Evolutionary conservation across 2,329 filamentous ascomycete species (phyloP).

Genomic region (Diaporthe sp.): DNA sequence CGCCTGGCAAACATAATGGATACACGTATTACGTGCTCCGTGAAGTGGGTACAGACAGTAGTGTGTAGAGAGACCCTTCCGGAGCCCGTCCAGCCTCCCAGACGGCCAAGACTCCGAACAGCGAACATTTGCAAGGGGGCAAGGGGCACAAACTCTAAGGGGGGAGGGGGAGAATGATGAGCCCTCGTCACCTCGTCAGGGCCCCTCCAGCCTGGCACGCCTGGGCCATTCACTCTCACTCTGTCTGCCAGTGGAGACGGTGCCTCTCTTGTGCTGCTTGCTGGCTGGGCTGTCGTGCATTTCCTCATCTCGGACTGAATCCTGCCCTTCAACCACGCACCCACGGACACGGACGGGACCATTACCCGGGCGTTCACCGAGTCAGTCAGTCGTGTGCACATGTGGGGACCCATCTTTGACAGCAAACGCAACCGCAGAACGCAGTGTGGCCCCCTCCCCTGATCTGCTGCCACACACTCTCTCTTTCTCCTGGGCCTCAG

Average conservation of each 20-base stretch:
- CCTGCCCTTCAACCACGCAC: conserved; percentile 17
- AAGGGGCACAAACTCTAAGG: neutral
- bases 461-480: neutral
- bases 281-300: conserved; percentile 9
- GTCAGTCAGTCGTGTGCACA: conserved; percentile 3
- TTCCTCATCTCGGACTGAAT: conserved; percentile 21
- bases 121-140: conserved; percentile 1
- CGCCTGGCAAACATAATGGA: neutral
- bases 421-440: neutral
- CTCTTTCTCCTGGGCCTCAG: no score
- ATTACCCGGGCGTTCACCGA: conserved; percentile 17
- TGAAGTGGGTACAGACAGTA: neutral
- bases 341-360: neutral
- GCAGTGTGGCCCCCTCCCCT: neutral
- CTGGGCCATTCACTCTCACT: neutral
- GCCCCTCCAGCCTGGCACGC: conserved; percentile 12
- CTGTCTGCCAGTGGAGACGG: neutral
- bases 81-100: neutral
- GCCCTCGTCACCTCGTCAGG: neutral
- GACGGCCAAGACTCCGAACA: conserved; percentile 21
- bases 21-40: conserved; percentile 18
- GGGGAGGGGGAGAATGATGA: neutral
- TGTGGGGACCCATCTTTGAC: conserved; percentile 15
- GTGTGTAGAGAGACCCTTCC: neutral
- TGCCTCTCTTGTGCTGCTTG: neutral